Percentiles rank a stretch among this genome's conserved stretches.
phyloP scores from a whole-genome alignment of 192 early-diverging fungal species.

The Podila clonocystis region DNA sequence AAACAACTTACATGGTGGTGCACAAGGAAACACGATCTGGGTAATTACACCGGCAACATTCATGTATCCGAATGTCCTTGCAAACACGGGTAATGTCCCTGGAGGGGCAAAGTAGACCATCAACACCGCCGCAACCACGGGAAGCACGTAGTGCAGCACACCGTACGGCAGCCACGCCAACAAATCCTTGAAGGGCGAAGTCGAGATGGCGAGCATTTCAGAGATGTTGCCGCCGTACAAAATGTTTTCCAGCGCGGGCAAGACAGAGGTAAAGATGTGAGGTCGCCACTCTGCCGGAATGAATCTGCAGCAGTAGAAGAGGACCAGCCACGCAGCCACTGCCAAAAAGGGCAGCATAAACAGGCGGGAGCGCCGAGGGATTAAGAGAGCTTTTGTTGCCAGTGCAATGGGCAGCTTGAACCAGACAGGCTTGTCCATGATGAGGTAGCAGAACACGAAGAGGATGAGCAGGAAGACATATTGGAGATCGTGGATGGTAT shows the following conservation, averaged over 20 bases:
- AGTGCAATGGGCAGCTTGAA: slow-evolving; percentile 42
- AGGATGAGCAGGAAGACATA: slow-evolving; percentile 56
- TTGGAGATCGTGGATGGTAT: slow-evolving; percentile 53
- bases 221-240: slow-evolving; percentile 72
- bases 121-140: slow-evolving; percentile 61
- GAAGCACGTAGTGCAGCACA: slow-evolving; percentile 71
- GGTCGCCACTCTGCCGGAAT: slow-evolving; percentile 62
- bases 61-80: slow-evolving; percentile 70
- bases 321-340: slow-evolving; percentile 62
- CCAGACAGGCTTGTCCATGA: slow-evolving; percentile 50
- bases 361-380: slow-evolving; percentile 52
- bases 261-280: slow-evolving; percentile 69
- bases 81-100: slow-evolving; percentile 59
- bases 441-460: slow-evolving; percentile 45
- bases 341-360: slow-evolving; percentile 61
- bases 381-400: slow-evolving; percentile 15
- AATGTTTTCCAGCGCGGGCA: slow-evolving; percentile 72
- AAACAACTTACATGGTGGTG: slow-evolving; percentile 71
- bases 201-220: slow-evolving; percentile 62
- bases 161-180: slow-evolving; percentile 79
- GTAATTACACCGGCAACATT: slow-evolving; percentile 75
- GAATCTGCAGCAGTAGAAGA: slow-evolving; percentile 64
- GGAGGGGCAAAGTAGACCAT: slow-evolving; percentile 64
- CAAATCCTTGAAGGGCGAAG: slow-evolving; percentile 63
- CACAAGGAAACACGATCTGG: slow-evolving; percentile 70